Base-by-base conservation (phyloP, 2,329 filamentous ascomycete genomes). In the Elsinoe necatrix region DNA sequence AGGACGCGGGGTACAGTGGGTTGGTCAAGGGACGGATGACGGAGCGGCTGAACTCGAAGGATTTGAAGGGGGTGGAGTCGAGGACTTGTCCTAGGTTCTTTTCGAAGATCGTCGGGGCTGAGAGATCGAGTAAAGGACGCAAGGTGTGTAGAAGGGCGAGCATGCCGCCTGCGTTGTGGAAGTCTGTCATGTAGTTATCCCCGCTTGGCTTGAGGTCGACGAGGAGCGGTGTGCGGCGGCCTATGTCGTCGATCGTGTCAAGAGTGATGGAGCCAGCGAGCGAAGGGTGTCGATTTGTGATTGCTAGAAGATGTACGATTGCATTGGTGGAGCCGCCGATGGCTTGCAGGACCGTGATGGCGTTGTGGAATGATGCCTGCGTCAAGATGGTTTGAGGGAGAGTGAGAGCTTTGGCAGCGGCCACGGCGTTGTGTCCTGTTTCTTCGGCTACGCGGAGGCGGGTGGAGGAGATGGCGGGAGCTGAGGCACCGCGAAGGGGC, bases 191-290 rank as follows among this genome's bases (percentile, higher is more conserved):
- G 61, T 78, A 78, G 35, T 57, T 57, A 16, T 77, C 75, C 2
- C 77, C 77, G 55, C 75, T 77, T 0, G 77, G 77, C 58, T 79
- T 79, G n/a, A 79, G 65, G 60, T 79, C 77, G 8, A 79, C 68
- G 4, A 79, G 62, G 0, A 79, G 63, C 0, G 77, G 77, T 0
- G 72, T 76, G 6, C 66, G 73, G 14, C 68, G 67, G 3, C 77
- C 77, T 31, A 79, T 73, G 3, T 76, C 72, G 48, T 78, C 75
- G 56, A 79, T 68, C 0, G 72, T 75, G 21, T 73, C 63, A 16
- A 79, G 61, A 0, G 71, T 75, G 41, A 79, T 75, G 3, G 66
- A 64, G 2, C 74, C 74, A 31, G 72, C 69, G 2, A 79, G 58
- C 1, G 67, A 62, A 0, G 78, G 77, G 58, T 80, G 77, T 3